Percentiles rank a stretch among this genome's conserved stretches.
phyloP scores from a whole-genome alignment of 2,329 filamentous ascomycete genomes.

The Pyrenophora tritici-repentis region DNA sequence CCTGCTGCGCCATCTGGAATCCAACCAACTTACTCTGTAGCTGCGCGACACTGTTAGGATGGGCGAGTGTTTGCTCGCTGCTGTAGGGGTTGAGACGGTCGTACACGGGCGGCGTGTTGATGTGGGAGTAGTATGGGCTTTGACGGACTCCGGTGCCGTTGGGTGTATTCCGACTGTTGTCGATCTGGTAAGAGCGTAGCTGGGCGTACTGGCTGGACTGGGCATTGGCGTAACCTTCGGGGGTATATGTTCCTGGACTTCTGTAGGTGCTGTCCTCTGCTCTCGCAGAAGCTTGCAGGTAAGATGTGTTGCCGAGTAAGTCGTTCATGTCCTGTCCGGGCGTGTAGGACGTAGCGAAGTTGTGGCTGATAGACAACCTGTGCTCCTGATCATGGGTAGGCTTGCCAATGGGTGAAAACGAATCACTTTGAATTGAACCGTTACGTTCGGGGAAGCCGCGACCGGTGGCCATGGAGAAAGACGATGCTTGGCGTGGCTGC shows the following conservation, averaged over 20 bases:
- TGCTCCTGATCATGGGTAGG: slow-evolving; percentile 45
- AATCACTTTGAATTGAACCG: slow-evolving; percentile 47
- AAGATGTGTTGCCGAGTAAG: slow-evolving; percentile 31
- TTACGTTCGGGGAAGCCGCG: slow-evolving; percentile 46
- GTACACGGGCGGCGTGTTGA: slow-evolving; percentile 52
- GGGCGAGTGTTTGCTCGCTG: slow-evolving; percentile 49
- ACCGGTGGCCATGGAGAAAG: slow-evolving; percentile 56
- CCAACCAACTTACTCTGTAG: slow-evolving; percentile 57
- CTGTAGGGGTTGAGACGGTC: slow-evolving; percentile 52
- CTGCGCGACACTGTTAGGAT: slow-evolving; percentile 51
- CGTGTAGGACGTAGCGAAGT: slow-evolving; percentile 28
- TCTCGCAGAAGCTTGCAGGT: slow-evolving; percentile 28
- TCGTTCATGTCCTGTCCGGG: slow-evolving; percentile 29
- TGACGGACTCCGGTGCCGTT: slow-evolving; percentile 51
- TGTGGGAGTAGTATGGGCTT: slow-evolving; percentile 54
- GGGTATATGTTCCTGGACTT: slow-evolving; percentile 39
- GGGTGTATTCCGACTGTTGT: slow-evolving; percentile 51
- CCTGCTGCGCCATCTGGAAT: slow-evolving; percentile 52
- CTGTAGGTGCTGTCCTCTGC: slow-evolving; percentile 26
- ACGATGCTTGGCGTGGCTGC: slow-evolving; percentile 53
- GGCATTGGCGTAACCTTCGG: slow-evolving; percentile 41
- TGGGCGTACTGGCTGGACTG: slow-evolving; percentile 46
- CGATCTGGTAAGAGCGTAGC: slow-evolving; percentile 49
- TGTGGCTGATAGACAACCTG: slow-evolving; percentile 41
- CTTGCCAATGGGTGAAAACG: slow-evolving; percentile 42